Base-by-base conservation (phyloP, 306 rosid genomes). In the Quercus wislizeni region DNA sequence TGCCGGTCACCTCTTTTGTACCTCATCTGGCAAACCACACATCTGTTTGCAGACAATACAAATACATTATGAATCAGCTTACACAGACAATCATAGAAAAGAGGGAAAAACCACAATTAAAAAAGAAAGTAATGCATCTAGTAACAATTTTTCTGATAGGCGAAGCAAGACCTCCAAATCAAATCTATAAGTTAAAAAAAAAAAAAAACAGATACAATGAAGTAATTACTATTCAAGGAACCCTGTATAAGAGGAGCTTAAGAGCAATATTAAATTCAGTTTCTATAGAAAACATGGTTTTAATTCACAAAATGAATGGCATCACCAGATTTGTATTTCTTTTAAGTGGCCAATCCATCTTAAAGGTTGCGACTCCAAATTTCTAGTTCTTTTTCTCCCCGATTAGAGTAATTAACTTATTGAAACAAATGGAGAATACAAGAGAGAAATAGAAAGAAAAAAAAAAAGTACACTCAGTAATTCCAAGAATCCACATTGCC, bases 21-120 rank as follows among this genome's bases (percentile, higher is more conserved):
- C 81, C 91, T 86, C 94, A 87, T 92, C 89, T 92, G 97, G 83
- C 98, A 94, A 73, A 94, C 83, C 74, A 94, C 97, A 82, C 98
- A 94, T 87, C 98, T 92, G 83, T 30, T 55, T 41, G 54, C 72
- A 73, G 51, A 71, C 33, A 73, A 5, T 69, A 27, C 46, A 38
- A 38, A 38, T 7, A 10, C 2, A 43, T 38, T 35, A 62, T 43
- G 2, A 19, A 33, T 49, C 72, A 33, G 10, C 70, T 64, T 64
- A 25, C 31, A 59, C 18, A 59, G 4, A 59, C 4, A 58, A 10
- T 58, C 5, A 23, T 21, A 21, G 65, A 58, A 12, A 58, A 4
- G 15, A 12, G 54, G 14, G 54, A 12, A 49, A 49, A 1, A 49
- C 5, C 54, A 41, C 12, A 61, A 61, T 61, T 6, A 67, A 33